Conservation (phyloP, 2,329 filamentous ascomycete species). For the Aspergillus sp. region DNA sequence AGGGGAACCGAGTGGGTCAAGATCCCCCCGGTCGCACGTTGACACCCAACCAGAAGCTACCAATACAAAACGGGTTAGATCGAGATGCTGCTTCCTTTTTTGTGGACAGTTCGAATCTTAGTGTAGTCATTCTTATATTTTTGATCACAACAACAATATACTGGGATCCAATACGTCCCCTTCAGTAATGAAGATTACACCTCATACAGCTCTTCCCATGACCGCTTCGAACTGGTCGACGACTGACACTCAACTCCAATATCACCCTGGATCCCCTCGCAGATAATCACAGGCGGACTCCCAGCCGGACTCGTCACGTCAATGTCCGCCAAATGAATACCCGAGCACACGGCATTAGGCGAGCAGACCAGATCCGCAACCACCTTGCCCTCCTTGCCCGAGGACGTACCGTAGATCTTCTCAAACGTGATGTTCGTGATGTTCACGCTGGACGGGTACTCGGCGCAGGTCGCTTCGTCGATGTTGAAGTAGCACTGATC, state of each 20-base stretch:
- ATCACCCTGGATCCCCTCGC: conserved; percentile 46
- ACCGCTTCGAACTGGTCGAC: background rate
- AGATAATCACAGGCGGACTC: conserved; percentile 46
- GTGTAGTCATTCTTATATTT: no score
- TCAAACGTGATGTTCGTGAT: conserved; percentile 59
- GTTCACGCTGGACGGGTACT: conserved; percentile 56
- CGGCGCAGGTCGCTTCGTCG: conserved; percentile 49
- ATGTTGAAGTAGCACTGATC: conserved; percentile 64
- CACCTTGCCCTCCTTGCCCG: conserved; percentile 54
- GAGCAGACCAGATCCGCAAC: conserved; percentile 57
- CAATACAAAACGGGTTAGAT: no score
- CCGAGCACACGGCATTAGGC: conserved; percentile 55
- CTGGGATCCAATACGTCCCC: no score
- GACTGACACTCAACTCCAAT: conserved; percentile 37
- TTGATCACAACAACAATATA: no score
- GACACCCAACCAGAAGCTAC: no score
- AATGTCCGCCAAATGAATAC: conserved; percentile 56
- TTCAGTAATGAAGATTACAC: background rate
- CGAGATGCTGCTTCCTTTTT: no score
- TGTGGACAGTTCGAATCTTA: no score
- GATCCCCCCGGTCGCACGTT: no score
- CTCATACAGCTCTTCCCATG: background rate
- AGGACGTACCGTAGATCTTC: conserved; percentile 57
- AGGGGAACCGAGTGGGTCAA: no score
- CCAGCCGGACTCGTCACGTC: conserved; percentile 52